Conservation (phyloP, 2,329 filamentous ascomycete genomes). For the Aspergillus puulaauensis region DNA sequence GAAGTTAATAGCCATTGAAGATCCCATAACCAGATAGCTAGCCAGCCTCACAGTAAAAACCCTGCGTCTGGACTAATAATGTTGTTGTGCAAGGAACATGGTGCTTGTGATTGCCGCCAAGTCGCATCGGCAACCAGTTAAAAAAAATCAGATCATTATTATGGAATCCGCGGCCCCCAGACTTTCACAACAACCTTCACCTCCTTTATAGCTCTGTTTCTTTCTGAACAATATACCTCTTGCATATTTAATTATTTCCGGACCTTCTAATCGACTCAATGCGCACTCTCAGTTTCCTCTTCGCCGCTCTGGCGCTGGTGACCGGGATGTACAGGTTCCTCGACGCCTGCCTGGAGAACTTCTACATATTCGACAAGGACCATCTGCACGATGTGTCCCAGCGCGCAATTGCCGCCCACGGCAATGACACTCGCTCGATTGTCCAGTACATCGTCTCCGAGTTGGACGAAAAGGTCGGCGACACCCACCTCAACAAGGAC, state of each 20-base stretch:
- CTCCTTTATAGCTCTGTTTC: background rate
- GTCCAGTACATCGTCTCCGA: slow-evolving; percentile 70
- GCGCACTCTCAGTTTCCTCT: slow-evolving; percentile 31
- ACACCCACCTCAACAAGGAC: slow-evolving; percentile 61
- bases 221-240: background rate
- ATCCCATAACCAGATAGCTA: background rate
- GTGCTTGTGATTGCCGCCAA: slow-evolving; percentile 1
- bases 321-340: slow-evolving; percentile 38
- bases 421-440: slow-evolving; percentile 70
- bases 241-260: background rate
- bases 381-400: slow-evolving; percentile 68
- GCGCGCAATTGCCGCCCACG: slow-evolving; percentile 66
- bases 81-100: background rate
- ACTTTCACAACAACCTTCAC: background rate
- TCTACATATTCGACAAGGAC: slow-evolving; percentile 73
- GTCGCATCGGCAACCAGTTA: background rate
- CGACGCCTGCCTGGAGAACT: slow-evolving; percentile 41
- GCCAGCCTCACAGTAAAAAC: background rate
- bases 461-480: slow-evolving; percentile 54
- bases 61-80: no score
- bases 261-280: slow-evolving; percentile 12
- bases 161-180: background rate
- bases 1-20: background rate
- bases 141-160: slow-evolving; percentile 1
- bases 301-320: slow-evolving; percentile 36